A percentile compares a stretch with the other conserved stretches of the same genome.
Evolutionary conservation across 345 rosid genomes (phyloP).

Genomic region (Heritiera littoralis): DNA sequence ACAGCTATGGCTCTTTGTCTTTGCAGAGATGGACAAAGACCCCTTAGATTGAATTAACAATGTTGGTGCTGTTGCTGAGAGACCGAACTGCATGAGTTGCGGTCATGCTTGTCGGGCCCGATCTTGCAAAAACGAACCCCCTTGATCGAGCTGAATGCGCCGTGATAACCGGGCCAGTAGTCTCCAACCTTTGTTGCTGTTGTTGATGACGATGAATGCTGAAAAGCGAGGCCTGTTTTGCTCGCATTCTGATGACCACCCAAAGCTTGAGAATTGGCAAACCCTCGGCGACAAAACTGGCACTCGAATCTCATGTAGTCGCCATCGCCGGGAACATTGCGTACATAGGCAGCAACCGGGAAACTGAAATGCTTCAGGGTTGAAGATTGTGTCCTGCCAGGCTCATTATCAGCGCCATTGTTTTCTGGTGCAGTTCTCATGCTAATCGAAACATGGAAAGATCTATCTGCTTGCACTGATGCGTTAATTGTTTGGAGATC

Average conservation of each 20-base stretch:
- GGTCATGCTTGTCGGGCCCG: background rate
- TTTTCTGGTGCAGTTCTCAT: background rate
- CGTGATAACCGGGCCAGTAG: conserved; percentile 9
- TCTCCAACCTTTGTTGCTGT: background rate
- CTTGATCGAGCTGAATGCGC: conserved; percentile 21
- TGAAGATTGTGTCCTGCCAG: background rate
- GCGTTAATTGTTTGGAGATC: background rate
- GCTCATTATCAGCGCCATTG: background rate
- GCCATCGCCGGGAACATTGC: background rate
- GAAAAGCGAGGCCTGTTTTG: background rate
- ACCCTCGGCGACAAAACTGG: conserved; percentile 19
- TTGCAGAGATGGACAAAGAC: background rate
- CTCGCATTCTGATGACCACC: conserved; percentile 17
- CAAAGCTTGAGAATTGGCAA: conserved; percentile 16
- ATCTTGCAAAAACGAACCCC: background rate
- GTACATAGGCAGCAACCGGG: background rate
- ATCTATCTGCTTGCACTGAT: background rate
- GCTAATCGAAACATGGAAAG: background rate
- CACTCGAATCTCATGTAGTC: conserved; percentile 14
- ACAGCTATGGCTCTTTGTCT: too few species aligned
- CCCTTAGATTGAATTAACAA: background rate
- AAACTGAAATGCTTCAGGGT: conserved; percentile 5
- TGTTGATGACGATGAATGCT: too few species aligned
- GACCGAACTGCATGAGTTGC: conserved; percentile 3
- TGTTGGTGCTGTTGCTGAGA: background rate